phyloP scores from a whole-genome alignment of 768 basidiomycete species.

The Paxillus involutus region DNA sequence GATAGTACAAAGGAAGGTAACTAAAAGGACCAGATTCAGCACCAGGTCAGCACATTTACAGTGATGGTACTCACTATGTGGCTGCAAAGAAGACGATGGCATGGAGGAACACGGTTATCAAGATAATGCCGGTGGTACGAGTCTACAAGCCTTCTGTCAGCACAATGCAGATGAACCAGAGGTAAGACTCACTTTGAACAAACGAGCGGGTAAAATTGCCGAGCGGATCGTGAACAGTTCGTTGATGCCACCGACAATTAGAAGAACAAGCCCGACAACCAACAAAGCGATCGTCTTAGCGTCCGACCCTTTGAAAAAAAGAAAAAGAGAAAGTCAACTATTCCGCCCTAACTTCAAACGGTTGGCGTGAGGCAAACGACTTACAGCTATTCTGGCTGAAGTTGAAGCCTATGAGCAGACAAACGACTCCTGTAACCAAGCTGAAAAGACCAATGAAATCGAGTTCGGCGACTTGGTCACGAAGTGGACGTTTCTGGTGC shows the following conservation, averaged over 20 bases:
- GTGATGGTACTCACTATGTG: conserved; percentile 21
- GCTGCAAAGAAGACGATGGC: conserved; percentile 59
- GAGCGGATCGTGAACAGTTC: conserved; percentile 63
- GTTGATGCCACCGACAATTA: conserved; percentile 54
- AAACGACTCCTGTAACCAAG: conserved; percentile 64
- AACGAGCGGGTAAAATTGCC: conserved; percentile 71
- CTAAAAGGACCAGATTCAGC: conserved; percentile 7
- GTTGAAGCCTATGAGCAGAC: conserved; percentile 72
- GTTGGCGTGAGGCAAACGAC: conserved; percentile 19
- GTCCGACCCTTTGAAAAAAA: conserved; percentile 46
- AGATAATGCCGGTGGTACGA: conserved; percentile 65
- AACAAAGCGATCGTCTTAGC: conserved; percentile 62
- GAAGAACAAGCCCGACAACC: conserved; percentile 52
- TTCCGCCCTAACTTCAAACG: not conserved
- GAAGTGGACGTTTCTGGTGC: conserved; percentile 55
- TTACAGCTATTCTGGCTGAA: conserved; percentile 65
- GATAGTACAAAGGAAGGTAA: conserved; percentile 78
- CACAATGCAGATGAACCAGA: not conserved
- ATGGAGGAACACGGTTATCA: conserved; percentile 62
- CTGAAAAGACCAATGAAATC: conserved; percentile 70
- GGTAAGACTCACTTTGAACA: conserved; percentile 56
- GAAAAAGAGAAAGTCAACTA: not conserved
- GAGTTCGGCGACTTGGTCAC: conserved; percentile 61
- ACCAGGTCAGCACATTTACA: not conserved
- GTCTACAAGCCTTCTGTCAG: conserved; percentile 41